phyloP scores from a whole-genome alignment of 2,329 filamentous ascomycete species.

The Leptographium lundbergii region DNA sequence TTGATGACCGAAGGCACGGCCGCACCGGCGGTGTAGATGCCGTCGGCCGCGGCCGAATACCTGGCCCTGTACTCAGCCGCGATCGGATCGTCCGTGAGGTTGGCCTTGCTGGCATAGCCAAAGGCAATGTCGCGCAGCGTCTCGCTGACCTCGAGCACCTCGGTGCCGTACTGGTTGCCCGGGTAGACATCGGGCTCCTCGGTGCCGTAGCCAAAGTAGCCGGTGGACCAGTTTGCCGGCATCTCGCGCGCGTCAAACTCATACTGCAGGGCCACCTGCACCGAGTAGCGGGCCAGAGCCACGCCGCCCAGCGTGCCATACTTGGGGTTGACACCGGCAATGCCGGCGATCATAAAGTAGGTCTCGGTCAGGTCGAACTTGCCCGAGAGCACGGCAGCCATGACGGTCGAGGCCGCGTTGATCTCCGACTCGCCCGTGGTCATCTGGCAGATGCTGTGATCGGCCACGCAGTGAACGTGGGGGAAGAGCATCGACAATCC shows the following conservation, averaged over 20 bases:
- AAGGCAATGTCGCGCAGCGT: constrained; percentile 41
- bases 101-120: constrained; percentile 35
- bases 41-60: constrained; percentile 28
- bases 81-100: constrained; percentile 35
- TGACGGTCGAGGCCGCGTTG: constrained; percentile 57
- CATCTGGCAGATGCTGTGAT: constrained; percentile 53
- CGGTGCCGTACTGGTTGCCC: constrained; percentile 49
- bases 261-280: constrained; percentile 65
- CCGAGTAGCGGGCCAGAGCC: constrained; percentile 54
- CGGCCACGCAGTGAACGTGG: constrained; percentile 47
- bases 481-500: constrained; percentile 56
- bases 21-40: constrained; percentile 28
- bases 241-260: constrained; percentile 62
- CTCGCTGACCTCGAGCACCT: constrained; percentile 55
- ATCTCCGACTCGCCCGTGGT: constrained; percentile 59
- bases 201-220: constrained; percentile 55
- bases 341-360: constrained; percentile 61
- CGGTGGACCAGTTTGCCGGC: constrained; percentile 49
- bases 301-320: constrained; percentile 52
- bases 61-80: constrained; percentile 40
- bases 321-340: constrained; percentile 62
- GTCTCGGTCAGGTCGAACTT: constrained; percentile 52
- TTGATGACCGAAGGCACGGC: constrained; percentile 41
- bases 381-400: constrained; percentile 47
- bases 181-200: constrained; percentile 44